Conservation (phyloP, 2,329 filamentous ascomycete species). For the Saccharata proteae region DNA sequence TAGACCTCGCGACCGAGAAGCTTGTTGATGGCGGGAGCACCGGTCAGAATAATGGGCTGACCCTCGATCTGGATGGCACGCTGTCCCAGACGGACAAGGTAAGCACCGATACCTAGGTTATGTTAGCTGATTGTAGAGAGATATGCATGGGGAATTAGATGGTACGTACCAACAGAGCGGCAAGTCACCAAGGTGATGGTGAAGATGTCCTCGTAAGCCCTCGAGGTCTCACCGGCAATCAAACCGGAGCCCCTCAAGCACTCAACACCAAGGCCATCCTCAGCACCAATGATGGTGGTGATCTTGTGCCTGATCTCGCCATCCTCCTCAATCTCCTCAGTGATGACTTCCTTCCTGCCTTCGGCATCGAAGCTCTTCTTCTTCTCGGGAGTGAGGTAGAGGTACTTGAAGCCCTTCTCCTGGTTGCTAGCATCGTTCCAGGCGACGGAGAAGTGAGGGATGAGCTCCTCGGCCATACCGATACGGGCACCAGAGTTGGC, state of each 20-base stretch:
- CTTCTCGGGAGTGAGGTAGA: conserved; percentile 79
- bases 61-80: conserved; percentile 98
- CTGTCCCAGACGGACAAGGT: conserved; percentile 94
- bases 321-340: conserved; percentile 72
- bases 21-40: conserved; percentile 96
- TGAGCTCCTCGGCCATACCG: conserved; percentile 90
- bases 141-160: conserved; percentile 23
- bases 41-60: conserved; percentile 96
- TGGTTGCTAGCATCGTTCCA: conserved; percentile 81
- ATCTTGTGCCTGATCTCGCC: conserved; percentile 92
- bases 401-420: conserved; percentile 88
- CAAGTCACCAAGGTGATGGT: conserved; percentile 96
- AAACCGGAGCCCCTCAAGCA: conserved; percentile 94
- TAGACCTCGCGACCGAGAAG: conserved; percentile 95
- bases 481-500: conserved; percentile 98
- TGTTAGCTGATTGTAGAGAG: conserved; percentile 20
- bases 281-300: conserved; percentile 79
- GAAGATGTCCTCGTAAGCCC: conserved; percentile 98
- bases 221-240: conserved; percentile 92
- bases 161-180: conserved; percentile 94
- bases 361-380: conserved; percentile 79
- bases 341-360: conserved; percentile 65
- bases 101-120: conserved; percentile 76
- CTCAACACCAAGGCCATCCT: conserved; percentile 95
- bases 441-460: conserved; percentile 92